Evolutionary conservation across 2,329 filamentous ascomycete species (phyloP).

Genomic region (Samsoniella hepiali): DNA sequence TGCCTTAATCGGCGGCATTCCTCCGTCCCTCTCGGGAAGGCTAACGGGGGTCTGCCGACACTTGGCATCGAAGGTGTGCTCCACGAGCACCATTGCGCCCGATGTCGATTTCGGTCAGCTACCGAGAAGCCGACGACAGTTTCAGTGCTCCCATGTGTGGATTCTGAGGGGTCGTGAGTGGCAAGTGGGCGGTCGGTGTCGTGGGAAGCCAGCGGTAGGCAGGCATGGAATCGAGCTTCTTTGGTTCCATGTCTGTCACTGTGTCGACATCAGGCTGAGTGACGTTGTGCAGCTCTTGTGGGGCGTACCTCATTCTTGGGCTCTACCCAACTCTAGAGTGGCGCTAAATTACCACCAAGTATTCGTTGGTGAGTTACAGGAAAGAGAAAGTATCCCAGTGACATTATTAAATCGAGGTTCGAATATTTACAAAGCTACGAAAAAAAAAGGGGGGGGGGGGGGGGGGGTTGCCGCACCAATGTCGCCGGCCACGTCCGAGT

Average conservation of each 20-base stretch:
- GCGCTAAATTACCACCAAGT: neutral
- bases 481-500: slow-evolving; percentile 88
- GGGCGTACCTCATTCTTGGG: neutral
- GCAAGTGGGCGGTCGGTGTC: neutral
- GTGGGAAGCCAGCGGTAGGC: neutral
- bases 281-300: neutral
- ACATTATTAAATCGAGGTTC: too few species aligned
- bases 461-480: slow-evolving; percentile 59
- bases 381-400: too few species aligned
- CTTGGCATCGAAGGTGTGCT: slow-evolving; percentile 58
- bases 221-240: neutral
- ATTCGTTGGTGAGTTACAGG: too few species aligned
- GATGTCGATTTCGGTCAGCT: slow-evolving; percentile 8
- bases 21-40: slow-evolving; percentile 39
- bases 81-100: slow-evolving; percentile 12
- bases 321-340: neutral
- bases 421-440: too few species aligned
- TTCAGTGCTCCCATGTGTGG: neutral
- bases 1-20: slow-evolving; percentile 58
- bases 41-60: slow-evolving; percentile 54
- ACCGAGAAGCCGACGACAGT: neutral
- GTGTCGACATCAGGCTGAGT: neutral
- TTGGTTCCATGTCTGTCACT: neutral
- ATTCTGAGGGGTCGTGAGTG: neutral
- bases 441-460: too few species aligned